Conservation (phyloP, 2,329 filamentous ascomycete species). For the Ophiostoma piceae region DNA sequence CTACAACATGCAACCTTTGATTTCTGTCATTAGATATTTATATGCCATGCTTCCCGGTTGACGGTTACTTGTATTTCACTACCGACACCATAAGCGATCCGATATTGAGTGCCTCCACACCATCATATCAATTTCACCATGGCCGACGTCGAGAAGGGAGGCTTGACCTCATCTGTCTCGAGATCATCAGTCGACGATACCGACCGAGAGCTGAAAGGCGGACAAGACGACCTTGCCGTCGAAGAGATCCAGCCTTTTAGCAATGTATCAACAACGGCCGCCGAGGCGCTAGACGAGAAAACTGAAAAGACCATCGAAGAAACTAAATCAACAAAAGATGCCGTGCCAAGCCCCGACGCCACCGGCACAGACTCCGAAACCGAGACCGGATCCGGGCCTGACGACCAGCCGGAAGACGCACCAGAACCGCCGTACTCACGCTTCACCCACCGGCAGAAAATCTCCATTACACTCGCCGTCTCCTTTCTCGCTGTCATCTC, state of each 20-base stretch:
- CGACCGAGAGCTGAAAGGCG: background rate
- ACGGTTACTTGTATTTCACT: background rate
- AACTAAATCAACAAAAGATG: slow-evolving; percentile 1
- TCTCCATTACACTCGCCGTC: slow-evolving; percentile 37
- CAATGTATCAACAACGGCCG: background rate
- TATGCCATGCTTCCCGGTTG: background rate
- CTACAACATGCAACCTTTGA: background rate
- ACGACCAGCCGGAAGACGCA: background rate
- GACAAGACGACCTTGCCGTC: background rate
- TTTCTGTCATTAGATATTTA: background rate
- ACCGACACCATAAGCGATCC: background rate
- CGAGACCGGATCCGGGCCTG: background rate
- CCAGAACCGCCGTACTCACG: background rate
- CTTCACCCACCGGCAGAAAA: slow-evolving; percentile 29
- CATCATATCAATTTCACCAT: background rate
- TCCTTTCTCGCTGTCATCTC: slow-evolving; percentile 41
- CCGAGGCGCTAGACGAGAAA: background rate
- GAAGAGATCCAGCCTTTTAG: background rate
- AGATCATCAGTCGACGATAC: background rate
- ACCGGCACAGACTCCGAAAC: background rate
- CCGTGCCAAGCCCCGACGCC: slow-evolving; percentile 18
- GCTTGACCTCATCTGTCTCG: background rate
- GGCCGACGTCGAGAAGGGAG: background rate
- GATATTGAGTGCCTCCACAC: background rate
- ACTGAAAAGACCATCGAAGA: background rate